phyloP scores from a whole-genome alignment of 257 asterid genomes.

The Capsicum chinense region DNA sequence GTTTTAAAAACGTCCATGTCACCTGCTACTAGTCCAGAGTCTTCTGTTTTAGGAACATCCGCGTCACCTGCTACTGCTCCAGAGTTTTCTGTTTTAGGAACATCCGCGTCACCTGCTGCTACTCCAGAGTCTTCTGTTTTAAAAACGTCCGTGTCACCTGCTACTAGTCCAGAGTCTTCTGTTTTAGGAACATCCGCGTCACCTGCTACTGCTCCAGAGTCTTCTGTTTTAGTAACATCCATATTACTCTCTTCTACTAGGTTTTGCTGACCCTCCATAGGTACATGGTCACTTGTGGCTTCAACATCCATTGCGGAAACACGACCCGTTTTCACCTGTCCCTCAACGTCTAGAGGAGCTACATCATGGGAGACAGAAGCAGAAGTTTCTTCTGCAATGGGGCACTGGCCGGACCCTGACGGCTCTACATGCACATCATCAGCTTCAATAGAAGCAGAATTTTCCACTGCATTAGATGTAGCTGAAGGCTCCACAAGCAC shows the following conservation, averaged over 20 bases:
- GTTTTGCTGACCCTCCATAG: constrained; percentile 8
- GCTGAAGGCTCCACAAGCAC: neutral
- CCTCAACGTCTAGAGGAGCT: neutral
- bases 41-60: neutral
- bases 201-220: neutral
- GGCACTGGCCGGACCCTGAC: neutral
- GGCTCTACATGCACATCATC: neutral
- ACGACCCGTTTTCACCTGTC: neutral
- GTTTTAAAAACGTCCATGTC: too few species aligned
- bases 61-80: too few species aligned
- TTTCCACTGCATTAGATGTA: neutral
- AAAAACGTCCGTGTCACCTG: neutral
- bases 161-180: too few species aligned
- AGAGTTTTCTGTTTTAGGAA: neutral
- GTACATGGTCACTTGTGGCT: neutral
- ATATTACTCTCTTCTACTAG: neutral
- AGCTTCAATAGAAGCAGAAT: neutral
- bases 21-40: neutral
- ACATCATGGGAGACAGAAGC: neutral
- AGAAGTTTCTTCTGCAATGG: constrained; percentile 17
- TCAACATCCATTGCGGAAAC: neutral
- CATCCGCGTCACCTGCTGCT: neutral
- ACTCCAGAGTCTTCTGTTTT: constrained; percentile 14
- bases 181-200: too few species aligned
- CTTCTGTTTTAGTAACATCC: constrained; percentile 14